A percentile compares a stretch with the other conserved stretches of the same genome.
These are phyloP conservation scores for Triangularia setosa DNA, from an alignment of 2,329 filamentous ascomycete genomes.

Conservation along the genomic window DNA sequence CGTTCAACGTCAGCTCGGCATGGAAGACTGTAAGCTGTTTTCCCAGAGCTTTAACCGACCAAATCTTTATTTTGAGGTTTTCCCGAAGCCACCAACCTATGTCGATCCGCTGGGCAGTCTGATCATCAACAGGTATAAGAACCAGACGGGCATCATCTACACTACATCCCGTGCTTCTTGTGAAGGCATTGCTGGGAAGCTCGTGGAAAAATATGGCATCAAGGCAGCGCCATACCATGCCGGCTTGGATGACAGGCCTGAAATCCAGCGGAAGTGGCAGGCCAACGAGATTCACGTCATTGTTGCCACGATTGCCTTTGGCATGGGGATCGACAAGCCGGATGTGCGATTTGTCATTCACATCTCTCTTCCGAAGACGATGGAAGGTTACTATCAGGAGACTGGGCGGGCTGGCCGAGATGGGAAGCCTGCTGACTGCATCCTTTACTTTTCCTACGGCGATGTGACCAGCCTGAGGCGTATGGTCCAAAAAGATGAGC, in stretches of 20 bases:
- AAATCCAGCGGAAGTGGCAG: constrained; percentile 81
- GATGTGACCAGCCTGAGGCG: constrained; percentile 71
- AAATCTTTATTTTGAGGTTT: constrained; percentile 86
- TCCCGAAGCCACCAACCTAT: constrained; percentile 51
- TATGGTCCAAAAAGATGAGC: constrained; percentile 73
- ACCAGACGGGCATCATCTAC: constrained; percentile 86
- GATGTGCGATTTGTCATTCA: constrained; percentile 97
- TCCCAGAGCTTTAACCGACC: constrained; percentile 96
- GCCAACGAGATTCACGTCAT: constrained; percentile 76
- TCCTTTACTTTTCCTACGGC: constrained; percentile 79
- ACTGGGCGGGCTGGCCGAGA: constrained; percentile 93
- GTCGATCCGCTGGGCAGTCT: constrained; percentile 56
- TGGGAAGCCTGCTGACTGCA: constrained; percentile 81
- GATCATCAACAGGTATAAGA: constrained; percentile 66
- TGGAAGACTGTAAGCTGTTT: constrained; percentile 73
- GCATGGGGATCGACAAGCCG: constrained; percentile 99
- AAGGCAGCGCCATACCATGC: constrained; percentile 84
- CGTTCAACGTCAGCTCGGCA: constrained; percentile 85
- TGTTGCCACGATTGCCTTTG: constrained; percentile 96
- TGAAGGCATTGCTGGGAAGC: constrained; percentile 70
- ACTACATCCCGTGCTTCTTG: constrained; percentile 81
- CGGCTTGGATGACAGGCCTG: constrained; percentile 65
- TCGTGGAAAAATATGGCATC: constrained; percentile 60
- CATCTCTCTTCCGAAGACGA: constrained; percentile 84
- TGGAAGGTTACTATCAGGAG: constrained; percentile 98